Base-by-base conservation (phyloP, 108 stramenopile genomes). In the Cylindrotheca closterium region DNA sequence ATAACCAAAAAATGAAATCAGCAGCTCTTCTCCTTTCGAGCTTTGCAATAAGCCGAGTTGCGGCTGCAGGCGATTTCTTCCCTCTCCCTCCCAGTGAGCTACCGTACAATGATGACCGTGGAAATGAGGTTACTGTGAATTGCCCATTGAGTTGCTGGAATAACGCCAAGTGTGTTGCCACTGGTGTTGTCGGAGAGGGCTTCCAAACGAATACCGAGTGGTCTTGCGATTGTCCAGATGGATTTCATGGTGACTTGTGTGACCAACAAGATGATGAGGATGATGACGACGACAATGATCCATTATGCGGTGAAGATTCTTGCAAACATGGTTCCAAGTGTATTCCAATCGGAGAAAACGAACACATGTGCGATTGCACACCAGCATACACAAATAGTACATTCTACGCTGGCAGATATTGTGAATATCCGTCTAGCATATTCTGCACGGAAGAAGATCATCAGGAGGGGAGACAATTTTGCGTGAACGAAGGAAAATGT, bases 331-430 rank as follows among this genome's bases (percentile, higher is more conserved):
- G 37, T 10, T 42, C 51, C 8, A 23, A 51, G 5, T 51, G 18
- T 51, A 4, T 51, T 51, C 21, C 4, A n/a, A 10, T 23, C n/a
- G 51, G 51, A 51, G 51, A 21, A 51, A 17, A n/a, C 51, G 21
- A 51, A 5, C n/a, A 23, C n/a, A n/a, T 51, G 51, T 51, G 51
- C 51, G 18, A 51, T n/a, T 51, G 51, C 15, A 15, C 37, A 42
- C 37, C 51, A 17, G 51, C 51, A 10, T n/a, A 51, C n/a, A 17
- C 51, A 51, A 21, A 51, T 4, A 10, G n/a, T 19, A 4, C 18
- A 5, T 51, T 19, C 5, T 51, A 21, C 5, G 7, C 51, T 4
- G 51, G 51, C 19, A 21, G 5, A 21, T 51, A 19, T 23, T 51
- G 51, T 51, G 18, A 51, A 51, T n/a, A 51, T 51, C 21, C 51